Conservation (phyloP, 2,329 filamentous ascomycete species). For the Nemania sp. region DNA sequence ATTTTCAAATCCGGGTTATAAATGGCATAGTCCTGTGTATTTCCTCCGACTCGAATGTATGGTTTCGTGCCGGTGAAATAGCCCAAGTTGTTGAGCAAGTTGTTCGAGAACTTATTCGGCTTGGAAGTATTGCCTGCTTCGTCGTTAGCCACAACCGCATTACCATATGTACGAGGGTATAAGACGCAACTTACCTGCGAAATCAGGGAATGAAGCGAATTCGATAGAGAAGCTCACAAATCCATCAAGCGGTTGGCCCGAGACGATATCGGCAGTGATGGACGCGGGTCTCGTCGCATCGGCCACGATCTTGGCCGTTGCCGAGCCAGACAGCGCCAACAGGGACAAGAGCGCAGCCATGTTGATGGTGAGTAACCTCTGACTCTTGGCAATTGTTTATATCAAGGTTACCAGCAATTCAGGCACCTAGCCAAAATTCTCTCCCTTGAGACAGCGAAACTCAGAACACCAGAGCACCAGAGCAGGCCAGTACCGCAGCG, state of each 20-base stretch:
- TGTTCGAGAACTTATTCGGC: conserved; percentile 64
- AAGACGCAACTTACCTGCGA: conserved; percentile 34
- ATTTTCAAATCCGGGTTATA: conserved; percentile 57
- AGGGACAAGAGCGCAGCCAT: conserved; percentile 26
- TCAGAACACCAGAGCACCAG: no score
- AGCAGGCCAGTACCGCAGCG: no score
- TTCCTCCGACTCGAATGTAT: conserved; percentile 66
- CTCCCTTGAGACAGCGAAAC: no score
- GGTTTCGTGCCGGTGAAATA: conserved; percentile 59
- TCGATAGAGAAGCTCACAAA: conserved; percentile 48
- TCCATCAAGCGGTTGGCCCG: conserved; percentile 42
- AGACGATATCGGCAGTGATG: conserved; percentile 18
- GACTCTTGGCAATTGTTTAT: background rate
- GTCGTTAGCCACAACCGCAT: conserved; percentile 5
- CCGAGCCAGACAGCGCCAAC: conserved; percentile 24
- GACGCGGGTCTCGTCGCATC: background rate
- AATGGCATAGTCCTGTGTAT: conserved; percentile 67
- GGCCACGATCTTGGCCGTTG: conserved; percentile 21
- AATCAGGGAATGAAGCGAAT: conserved; percentile 46
- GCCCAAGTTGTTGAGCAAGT: conserved; percentile 60
- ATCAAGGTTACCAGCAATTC: background rate
- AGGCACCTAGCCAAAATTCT: background rate
- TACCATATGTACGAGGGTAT: background rate
- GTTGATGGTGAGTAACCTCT: background rate
- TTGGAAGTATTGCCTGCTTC: conserved; percentile 43